Base-by-base conservation (phyloP, 805 yeast species). In the Trichomonascus vanleenenianus region DNA sequence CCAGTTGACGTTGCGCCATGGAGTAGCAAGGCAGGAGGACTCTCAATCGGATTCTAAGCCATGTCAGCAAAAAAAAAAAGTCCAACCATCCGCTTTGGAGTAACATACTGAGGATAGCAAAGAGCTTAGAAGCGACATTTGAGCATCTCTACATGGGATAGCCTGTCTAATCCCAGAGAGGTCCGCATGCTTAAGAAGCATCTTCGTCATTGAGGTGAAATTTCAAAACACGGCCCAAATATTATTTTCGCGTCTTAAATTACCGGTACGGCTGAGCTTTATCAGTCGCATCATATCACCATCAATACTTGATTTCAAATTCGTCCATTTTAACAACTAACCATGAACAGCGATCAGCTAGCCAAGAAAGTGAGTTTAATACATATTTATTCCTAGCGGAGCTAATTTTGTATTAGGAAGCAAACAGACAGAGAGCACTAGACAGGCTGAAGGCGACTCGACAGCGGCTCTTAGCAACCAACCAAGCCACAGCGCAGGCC, bases 1-100 rank as follows among this genome's bases (percentile, higher is more conserved):
- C 81, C 81, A 1, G 72, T 63, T 1, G 77, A 63, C 20, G 69
- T 63, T 48, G 71, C 66, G 0, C 81, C 81, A 53, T 73, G 75
- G 2, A 75, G 69, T 2, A 71, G 60, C 1, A 75, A 46, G 11
- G 67, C 59, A 2, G 68, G 62, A 0, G 69, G 69, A 61, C 45
- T 39, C 30, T 48, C 45, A 6, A 22, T 11, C 3, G 50, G 41
- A 20, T 46, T 12, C 27, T 22, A 22, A 22, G 27, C n/a, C n/a
- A n/a, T n/a, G n/a, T n/a, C n/a, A n/a, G n/a, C n/a, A n/a, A n/a
- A n/a, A n/a, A n/a, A n/a, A n/a, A n/a, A n/a, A n/a, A n/a, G n/a
- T n/a, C n/a, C n/a, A n/a, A n/a, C n/a, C n/a, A n/a, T n/a, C n/a
- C n/a, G n/a, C n/a, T n/a, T n/a, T n/a, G n/a, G n/a, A n/a, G n/a